Base-by-base conservation (phyloP, 352 stramenopile species). In the Peronosclerospora sorghi region DNA sequence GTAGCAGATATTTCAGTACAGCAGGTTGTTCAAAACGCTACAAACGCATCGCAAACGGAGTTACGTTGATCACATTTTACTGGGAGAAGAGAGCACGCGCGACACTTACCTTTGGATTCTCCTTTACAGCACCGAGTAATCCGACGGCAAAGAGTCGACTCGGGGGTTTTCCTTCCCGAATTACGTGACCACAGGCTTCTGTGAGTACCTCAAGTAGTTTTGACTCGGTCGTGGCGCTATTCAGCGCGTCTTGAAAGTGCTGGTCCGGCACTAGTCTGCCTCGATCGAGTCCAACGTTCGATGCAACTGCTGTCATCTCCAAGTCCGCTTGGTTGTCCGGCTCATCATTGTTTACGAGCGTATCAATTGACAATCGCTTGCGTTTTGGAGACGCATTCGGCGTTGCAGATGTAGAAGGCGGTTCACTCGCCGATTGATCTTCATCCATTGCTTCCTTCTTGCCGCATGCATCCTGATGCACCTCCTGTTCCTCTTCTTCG, bases 1-100 rank as follows among this genome's bases (percentile, higher is more conserved):
- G 75, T 19, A 89, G 29, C 13, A 93, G 35, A 49, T 86, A 87
- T 48, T 93, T 93, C 9, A 87, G 54, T 21, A 88, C 57, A 0
- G 54, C 44, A 18, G 77, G 68, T 8, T 73, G 56, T 1, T 54
- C 17, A 37, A 89, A 92, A 9, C 69, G 58, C 58, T 73, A 39
- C n/a, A 34, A 26, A 6, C 21, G 21, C 6, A n/a, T n/a, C n/a
- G n/a, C n/a, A n/a, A n/a, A n/a, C n/a, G n/a, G n/a, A n/a, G n/a
- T n/a, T n/a, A n/a, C n/a, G n/a, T n/a, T n/a, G n/a, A n/a, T n/a
- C n/a, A n/a, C n/a, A n/a, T n/a, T 26, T 26, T 6, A 26, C 21
- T 26, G 6, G 21, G 21, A 6, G 6, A 26, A 6, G 21, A 26
- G 21, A 26, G 21, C 21, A 26, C 3, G 6, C 21, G 6, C 3